Conservation (phyloP, 2,329 filamentous ascomycete genomes). For the Raffaelea deltoideospora region DNA sequence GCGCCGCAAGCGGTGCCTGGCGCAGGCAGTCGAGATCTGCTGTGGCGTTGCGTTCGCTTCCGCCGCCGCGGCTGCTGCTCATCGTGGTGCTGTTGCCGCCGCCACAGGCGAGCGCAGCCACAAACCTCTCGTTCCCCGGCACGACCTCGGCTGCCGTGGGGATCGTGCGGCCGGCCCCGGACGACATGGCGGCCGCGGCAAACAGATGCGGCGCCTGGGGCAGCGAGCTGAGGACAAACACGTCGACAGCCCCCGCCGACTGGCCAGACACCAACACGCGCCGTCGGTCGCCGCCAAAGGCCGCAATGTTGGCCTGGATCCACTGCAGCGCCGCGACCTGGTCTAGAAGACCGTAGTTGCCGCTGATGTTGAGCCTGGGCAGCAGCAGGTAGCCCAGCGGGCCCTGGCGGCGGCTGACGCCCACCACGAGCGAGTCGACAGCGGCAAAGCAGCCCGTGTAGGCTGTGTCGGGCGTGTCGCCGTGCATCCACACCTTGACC, state of each 20-base stretch:
- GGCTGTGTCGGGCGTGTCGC: conserved; percentile 4
- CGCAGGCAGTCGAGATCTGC: conserved; percentile 8
- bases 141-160: conserved; percentile 4
- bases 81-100: too few relatives aligned
- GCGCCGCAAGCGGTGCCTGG: background rate
- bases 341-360: background rate
- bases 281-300: conserved; percentile 3
- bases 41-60: too few relatives aligned
- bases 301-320: conserved; percentile 4
- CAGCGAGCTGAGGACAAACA: conserved; percentile 13
- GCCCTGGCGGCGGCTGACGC: background rate
- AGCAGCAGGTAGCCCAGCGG: background rate
- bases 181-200: conserved; percentile 12
- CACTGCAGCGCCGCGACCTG: conserved; percentile 3
- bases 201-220: conserved; percentile 13
- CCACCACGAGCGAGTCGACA: background rate
- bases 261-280: conserved; percentile 9
- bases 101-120: conserved; percentile 13
- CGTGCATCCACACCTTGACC: conserved; percentile 14
- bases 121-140: conserved; percentile 3
- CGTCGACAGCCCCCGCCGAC: conserved; percentile 13
- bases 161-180: conserved; percentile 11
- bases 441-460: background rate
- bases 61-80: too few relatives aligned
- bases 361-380: background rate